phyloP scores from a whole-genome alignment of 1,284 basidiomycete species.

The Phaffia rhodozyma region DNA sequence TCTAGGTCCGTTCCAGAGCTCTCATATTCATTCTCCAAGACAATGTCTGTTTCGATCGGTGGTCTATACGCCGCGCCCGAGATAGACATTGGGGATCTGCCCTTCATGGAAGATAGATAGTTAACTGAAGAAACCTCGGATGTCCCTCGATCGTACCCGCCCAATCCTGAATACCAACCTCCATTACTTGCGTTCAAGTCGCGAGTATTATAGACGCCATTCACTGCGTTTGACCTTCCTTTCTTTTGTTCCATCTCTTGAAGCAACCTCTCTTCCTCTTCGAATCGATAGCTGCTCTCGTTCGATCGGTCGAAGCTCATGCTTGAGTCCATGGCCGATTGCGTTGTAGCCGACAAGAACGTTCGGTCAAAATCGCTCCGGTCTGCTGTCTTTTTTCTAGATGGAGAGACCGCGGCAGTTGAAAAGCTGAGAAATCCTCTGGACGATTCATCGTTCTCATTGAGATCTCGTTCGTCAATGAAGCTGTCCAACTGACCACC shows the following conservation, averaged over 20 bases:
- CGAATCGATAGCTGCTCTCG: slow-evolving; percentile 13
- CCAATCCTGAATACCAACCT: slow-evolving; percentile 8
- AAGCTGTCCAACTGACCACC: slow-evolving; percentile 1
- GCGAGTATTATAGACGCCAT: background rate
- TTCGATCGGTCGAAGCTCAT: background rate
- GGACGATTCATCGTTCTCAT: background rate
- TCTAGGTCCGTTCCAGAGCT: background rate
- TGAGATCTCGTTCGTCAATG: background rate
- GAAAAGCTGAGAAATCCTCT: slow-evolving; percentile 12
- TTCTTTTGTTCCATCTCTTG: slow-evolving; percentile 13
- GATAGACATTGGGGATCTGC: background rate
- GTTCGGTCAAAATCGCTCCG: background rate
- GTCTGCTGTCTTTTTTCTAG: background rate
- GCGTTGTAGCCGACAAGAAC: slow-evolving; percentile 14
- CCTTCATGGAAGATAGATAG: slow-evolving; percentile 5
- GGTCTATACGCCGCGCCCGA: background rate
- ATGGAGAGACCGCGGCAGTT: background rate
- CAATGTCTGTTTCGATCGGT: background rate
- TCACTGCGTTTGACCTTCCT: background rate
- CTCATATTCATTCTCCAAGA: background rate
- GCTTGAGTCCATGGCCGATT: background rate
- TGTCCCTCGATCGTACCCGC: background rate
- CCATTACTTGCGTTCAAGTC: background rate
- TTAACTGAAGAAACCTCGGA: background rate
- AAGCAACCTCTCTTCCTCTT: slow-evolving; percentile 17